These are phyloP conservation scores for Thalassiosira mediterranea DNA, from an alignment of 352 stramenopile species.

Conservation along the genomic window DNA sequence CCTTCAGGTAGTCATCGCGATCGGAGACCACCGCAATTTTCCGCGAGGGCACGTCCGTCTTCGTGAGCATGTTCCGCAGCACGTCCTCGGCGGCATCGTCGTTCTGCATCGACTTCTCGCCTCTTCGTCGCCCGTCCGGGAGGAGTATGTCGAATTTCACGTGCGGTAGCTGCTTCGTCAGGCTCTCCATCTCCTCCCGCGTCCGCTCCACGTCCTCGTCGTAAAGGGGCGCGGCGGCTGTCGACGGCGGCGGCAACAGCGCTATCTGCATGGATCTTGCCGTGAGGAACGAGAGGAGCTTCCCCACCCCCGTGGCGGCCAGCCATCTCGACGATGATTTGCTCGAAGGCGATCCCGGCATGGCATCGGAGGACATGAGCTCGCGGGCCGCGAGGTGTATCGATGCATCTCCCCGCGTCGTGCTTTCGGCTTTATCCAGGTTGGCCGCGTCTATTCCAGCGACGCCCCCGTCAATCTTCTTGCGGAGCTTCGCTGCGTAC, in stretches of 20 bases:
- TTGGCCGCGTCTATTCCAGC: conserved; percentile 75
- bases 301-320: conserved; percentile 64
- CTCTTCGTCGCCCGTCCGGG: conserved; percentile 40
- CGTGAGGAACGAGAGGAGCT: conserved; percentile 70
- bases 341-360: conserved; percentile 20
- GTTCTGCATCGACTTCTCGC: conserved; percentile 27
- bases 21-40: conserved; percentile 71
- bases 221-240: conserved; percentile 28
- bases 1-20: conserved; percentile 74
- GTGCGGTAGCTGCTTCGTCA: conserved; percentile 70
- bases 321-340: conserved; percentile 68
- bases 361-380: conserved; percentile 40
- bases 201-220: conserved; percentile 36
- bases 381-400: conserved; percentile 73
- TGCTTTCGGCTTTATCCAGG: conserved; percentile 57
- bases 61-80: conserved; percentile 39
- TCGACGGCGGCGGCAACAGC: conserved; percentile 64
- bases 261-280: conserved; percentile 76
- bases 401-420: conserved; percentile 65
- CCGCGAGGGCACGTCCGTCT: conserved; percentile 51
- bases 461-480: conserved; percentile 66
- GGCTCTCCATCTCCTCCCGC: conserved; percentile 57
- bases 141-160: conserved; percentile 73
- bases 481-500: conserved; percentile 70
- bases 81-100: conserved; percentile 46